Base-by-base conservation (phyloP, 23 red algal species). In the Gracilaria domingensis region DNA sequence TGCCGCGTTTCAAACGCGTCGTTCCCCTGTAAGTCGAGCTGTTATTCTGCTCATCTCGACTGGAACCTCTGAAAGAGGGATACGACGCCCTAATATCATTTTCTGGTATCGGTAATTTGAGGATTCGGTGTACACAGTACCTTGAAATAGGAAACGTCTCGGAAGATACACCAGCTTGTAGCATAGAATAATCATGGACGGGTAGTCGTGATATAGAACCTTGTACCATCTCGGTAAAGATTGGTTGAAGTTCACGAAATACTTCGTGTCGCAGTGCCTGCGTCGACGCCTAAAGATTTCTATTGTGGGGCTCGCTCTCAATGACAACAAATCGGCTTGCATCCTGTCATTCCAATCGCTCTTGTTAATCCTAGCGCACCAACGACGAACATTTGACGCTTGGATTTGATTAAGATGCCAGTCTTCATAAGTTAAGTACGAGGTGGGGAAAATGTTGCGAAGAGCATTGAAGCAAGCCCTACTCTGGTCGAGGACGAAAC, bases 81-180 rank as follows among this genome's bases (percentile, higher is more conserved):
- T 25, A 7, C 20, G 11, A 17, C 24, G 48, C 6, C 0, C 45
- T 1, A 62, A 14, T 32, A 83, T 83, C 3, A 44, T 12, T 6
- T 56, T 26, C 23, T 57, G 40, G 23, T 72, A 86, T 16, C 37
- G 38, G 11, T 25, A 14, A 35, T 69, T n/a, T 86, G 6, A 57
- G 4, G 35, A 47, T 53, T 86, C 82, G 0, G 45, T 53, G 40
- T 73, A 86, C 36, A 64, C 82, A 29, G 61, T 28, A 33, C 61
- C 82, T 56, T 73, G 82, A 32, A 86, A 86, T 2, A 86, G 14
- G 65, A 74, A 86, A n/a, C 61, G 2, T 3, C 13, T 37, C 1
- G 60, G 34, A 8, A 69, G 29, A 42, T 16, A 86, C 14, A 55
- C 13, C 2, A 55, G 36, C 26, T 70, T 66, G 13, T 86, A 74